phyloP scores from a whole-genome alignment of 306 rosid species.

The Corylus americana region DNA sequence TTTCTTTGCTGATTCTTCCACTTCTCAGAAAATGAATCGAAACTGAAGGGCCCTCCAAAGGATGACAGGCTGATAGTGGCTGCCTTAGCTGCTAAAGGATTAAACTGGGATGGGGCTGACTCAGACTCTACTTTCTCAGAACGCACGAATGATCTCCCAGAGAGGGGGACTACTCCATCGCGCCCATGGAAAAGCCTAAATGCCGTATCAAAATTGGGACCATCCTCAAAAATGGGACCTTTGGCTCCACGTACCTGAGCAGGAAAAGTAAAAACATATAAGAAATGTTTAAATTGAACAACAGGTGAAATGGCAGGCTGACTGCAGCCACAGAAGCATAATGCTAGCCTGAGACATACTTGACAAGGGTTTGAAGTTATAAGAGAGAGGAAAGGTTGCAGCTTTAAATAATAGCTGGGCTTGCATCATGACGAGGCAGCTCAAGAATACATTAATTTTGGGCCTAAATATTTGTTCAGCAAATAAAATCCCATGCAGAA shows the following conservation, averaged over 20 bases:
- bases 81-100: conserved; percentile 97
- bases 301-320: conserved; percentile 7
- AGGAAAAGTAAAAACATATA: conserved; percentile 14
- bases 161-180: conserved; percentile 93
- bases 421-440: conserved; percentile 17
- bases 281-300: conserved; percentile 21
- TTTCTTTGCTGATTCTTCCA: conserved; percentile 78
- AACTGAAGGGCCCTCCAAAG: conserved; percentile 87
- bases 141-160: conserved; percentile 58
- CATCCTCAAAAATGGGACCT: conserved; percentile 99
- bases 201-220: conserved; percentile 92
- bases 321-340: background rate
- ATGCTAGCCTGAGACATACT: conserved; percentile 5
- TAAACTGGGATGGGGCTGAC: conserved; percentile 59
- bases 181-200: conserved; percentile 93
- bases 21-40: conserved; percentile 77
- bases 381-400: background rate
- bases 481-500: background rate
- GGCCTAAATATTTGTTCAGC: background rate
- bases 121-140: conserved; percentile 49
- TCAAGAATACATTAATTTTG: conserved; percentile 14
- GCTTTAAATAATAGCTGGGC: background rate
- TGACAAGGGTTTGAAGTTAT: conserved; percentile 1
- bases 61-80: conserved; percentile 97
- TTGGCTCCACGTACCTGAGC: conserved; percentile 69